Evolutionary conservation across 139 green algal genomes (phyloP), one percentile per base, ranked within the genome.

Genomic region (Auxenochlorella protothecoides): DNA sequence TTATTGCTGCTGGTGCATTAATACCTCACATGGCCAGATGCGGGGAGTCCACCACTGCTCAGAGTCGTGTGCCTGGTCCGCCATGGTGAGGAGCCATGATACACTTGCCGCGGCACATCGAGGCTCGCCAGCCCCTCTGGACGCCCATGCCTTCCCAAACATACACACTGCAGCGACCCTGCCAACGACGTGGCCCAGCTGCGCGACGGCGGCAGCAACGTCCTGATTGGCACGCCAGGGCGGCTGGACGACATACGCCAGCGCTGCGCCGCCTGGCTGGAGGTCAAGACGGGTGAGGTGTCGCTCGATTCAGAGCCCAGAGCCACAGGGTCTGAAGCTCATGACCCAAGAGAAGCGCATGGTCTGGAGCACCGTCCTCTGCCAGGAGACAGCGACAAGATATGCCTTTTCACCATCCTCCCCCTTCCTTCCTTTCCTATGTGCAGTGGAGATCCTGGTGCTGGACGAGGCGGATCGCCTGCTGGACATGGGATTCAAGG

Each of bases 381-480:
- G 27, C 27, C 27, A 44, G 27, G 27, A 44, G 27, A 44, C 27
- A 44, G 27, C 27, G 27, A 44, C 27, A 44, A 6, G 27, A 53
- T 44, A 44, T 44, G 27, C 27, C 27, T 44, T 44, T 44, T 44
- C 27, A 44, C 27, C 27, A 44, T 44, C 27, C 27, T 44, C 27
- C 27, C 27, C 27, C 27, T 44, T 44, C 27, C 27, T 44, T 44
- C 27, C 27, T 44, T 44, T 44, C 27, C 27, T 44, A 44, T 44
- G 27, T 44, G 27, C 27, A 44, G 27, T 98, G 76, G 85, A 93
- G 79, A 70, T 95, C 9, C 83, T 99, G 59, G 91, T 99, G 53
- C 85, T 99, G 27, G 95, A 99, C 71, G 95, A 99, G 81, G 95
- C 95, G 13, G 95, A 99, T 71, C 82, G 95, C 52, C 92, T 96